Evolutionary conservation across 257 asterid species (phyloP).

Genomic region (Voacanga thouarsii): DNA sequence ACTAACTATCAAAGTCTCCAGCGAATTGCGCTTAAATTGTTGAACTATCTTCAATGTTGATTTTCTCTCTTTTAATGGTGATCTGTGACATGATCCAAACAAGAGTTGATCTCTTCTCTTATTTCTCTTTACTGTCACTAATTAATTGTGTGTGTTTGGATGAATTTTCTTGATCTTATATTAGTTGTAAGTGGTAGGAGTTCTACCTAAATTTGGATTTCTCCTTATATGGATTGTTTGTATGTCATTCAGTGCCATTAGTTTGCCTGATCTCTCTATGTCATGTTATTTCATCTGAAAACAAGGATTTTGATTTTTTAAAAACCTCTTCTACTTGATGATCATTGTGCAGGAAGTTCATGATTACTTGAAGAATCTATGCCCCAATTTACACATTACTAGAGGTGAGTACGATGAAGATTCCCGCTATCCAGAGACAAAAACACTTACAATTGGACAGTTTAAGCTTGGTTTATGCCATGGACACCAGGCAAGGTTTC

Average conservation of each 20-base stretch:
- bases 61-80: background rate
- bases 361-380: conserved; percentile 29
- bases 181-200: background rate
- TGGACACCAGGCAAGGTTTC: conserved; percentile 26
- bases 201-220: background rate
- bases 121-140: background rate
- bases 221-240: background rate
- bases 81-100: background rate
- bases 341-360: conserved; percentile 27
- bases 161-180: background rate
- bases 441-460: conserved; percentile 32
- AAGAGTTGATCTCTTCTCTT: background rate
- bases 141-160: background rate
- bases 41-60: background rate
- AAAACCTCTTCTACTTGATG: background rate
- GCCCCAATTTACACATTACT: conserved; percentile 30
- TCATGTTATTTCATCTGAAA: background rate
- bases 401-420: conserved; percentile 34
- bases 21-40: background rate
- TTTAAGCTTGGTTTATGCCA: conserved; percentile 35
- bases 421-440: conserved; percentile 28
- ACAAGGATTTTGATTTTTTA: background rate
- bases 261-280: background rate
- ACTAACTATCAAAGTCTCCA: background rate
- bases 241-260: background rate